Base-by-base conservation (phyloP, 805 yeast genomes). In the Kodamaea jinghongensis region DNA sequence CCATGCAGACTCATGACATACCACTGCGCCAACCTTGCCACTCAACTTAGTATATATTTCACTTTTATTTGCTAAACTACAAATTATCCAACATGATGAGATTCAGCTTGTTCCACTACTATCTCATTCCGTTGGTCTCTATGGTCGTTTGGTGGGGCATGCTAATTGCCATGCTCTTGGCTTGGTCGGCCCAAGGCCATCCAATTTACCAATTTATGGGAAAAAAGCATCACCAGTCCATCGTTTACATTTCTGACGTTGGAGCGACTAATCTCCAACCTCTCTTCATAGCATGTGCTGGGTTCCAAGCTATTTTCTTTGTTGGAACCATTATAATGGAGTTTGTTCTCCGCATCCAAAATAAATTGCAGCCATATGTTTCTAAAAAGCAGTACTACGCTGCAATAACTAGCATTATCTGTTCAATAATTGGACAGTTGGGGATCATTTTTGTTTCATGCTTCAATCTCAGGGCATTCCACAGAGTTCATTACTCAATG, bases 231-330 rank as follows among this genome's bases (percentile, higher is more conserved):
- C 44, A 62, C 3, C 78, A 71, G 47, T 52, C 62, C 26, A 76
- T 81, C 28, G 81, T 87, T 2, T 91, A 84, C 61, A 78, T 91
- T 36, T 84, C 95, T 3, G 86, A 90, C 54, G 76, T 90, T 36
- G 96, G 91, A 3, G 96, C 97, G 7, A 85, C 96, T 7, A 81
- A 80, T 49, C 65, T 88, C 36, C 85, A 89, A 57, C 95, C 96
- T 1, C 61, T 90, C 14, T 91, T 91, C 61, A 87, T 90, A 28
- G 65, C 83, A 12, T 82, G 95, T 51, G 70, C 86, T 1, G 86
- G 82, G 0, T 71, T 80, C 56, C 96, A 88, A 63, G 95, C 89
- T 10, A 63, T 86, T 4, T 79, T 86, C 49, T 86, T 78, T 47
- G 78, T 79, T 27, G 69, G 86, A 27, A 72, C 89, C 1, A 26